phyloP scores from a whole-genome alignment of 2,329 filamentous ascomycete species.

The Rugonectria rugulosa region DNA sequence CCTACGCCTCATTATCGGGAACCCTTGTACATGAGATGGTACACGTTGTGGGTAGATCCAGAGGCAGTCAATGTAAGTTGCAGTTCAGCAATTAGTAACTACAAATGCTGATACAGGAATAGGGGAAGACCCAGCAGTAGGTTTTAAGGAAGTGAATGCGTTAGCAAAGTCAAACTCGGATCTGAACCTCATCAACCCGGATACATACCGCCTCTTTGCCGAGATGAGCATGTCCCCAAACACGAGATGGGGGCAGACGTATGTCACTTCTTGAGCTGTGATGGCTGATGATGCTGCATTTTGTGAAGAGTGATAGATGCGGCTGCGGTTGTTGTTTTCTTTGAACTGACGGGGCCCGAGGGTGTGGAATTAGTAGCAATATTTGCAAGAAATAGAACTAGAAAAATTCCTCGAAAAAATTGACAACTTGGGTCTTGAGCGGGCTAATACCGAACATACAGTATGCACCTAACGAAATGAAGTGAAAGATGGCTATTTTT shows the following conservation, averaged over 20 bases:
- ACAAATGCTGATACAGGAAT: neutral
- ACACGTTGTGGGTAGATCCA: constrained; percentile 1
- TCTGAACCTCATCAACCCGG: constrained; percentile 5
- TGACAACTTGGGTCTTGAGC: too few relatives aligned
- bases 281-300: too few relatives aligned
- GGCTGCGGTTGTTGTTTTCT: too few relatives aligned
- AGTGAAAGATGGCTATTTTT: too few relatives aligned
- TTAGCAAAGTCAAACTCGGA: neutral
- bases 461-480: too few relatives aligned
- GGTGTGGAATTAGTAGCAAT: too few relatives aligned
- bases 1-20: constrained; percentile 10
- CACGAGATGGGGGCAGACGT: constrained; percentile 11
- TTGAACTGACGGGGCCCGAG: too few relatives aligned
- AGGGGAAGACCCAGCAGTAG: neutral
- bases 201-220: constrained; percentile 10
- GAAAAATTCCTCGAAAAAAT: too few relatives aligned
- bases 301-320: too few relatives aligned
- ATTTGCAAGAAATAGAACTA: too few relatives aligned
- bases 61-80: constrained; percentile 3
- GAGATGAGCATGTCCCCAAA: constrained; percentile 14
- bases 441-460: too few relatives aligned
- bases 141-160: neutral
- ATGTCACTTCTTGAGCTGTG: too few relatives aligned
- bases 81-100: neutral
- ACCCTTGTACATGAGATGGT: constrained; percentile 13